Conservation (phyloP, 306 rosid genomes). For the Boehmeria nivea region DNA sequence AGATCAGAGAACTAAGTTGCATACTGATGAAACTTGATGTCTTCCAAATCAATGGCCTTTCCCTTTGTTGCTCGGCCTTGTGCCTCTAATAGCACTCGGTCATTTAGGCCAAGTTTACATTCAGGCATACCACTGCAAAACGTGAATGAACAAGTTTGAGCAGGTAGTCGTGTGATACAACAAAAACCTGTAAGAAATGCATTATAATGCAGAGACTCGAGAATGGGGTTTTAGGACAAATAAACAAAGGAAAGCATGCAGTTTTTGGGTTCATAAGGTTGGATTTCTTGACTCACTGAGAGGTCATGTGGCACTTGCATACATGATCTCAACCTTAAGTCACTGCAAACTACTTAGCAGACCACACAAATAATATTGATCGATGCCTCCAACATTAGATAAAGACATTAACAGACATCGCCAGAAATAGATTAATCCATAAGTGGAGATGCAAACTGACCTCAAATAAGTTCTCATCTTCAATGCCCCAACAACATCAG, state of each 20-base stretch:
- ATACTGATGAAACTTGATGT: constrained; percentile 99
- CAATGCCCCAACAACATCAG: constrained; percentile 97
- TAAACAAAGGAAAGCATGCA: background rate
- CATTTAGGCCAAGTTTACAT: constrained; percentile 95
- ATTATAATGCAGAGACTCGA: no score
- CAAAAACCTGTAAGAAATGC: background rate
- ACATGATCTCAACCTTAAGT: background rate
- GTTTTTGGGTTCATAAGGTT: no score
- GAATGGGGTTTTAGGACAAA: no score
- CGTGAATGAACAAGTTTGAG: constrained; percentile 18
- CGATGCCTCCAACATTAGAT: background rate
- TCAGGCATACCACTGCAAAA: constrained; percentile 96
- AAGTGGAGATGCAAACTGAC: constrained; percentile 32
- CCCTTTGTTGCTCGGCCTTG: constrained; percentile 97
- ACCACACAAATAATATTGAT: background rate
- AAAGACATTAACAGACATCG: background rate
- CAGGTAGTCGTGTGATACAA: background rate
- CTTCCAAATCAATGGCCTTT: constrained; percentile 97
- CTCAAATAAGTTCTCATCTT: constrained; percentile 98
- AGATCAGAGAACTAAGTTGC: constrained; percentile 38
- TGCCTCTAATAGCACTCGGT: constrained; percentile 86
- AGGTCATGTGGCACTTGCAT: background rate
- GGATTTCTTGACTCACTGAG: no score
- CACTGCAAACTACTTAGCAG: background rate
- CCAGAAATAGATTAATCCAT: background rate